Percentiles rank a stretch among this genome's conserved stretches.
phyloP scores from a whole-genome alignment of 495 filamentous ascomycete species.

The Aspergillus mulundensis region DNA sequence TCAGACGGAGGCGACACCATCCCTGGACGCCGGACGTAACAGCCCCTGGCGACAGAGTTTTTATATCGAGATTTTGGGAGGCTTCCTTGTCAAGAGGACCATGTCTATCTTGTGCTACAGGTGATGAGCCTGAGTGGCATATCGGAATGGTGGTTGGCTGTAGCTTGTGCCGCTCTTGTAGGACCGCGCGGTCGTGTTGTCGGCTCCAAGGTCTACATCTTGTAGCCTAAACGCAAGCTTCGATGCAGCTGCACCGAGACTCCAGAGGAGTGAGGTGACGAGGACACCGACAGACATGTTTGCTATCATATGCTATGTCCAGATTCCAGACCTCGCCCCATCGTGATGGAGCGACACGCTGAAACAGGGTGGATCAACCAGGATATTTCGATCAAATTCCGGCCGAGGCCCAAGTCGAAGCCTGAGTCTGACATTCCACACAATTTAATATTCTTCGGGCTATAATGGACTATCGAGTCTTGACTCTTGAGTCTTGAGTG shows the following conservation, averaged over 20 bases:
- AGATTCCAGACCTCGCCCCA: neutral
- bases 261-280: neutral
- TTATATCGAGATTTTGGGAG: neutral
- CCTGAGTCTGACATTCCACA: neutral
- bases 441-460: neutral
- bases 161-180: neutral
- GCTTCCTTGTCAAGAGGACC: neutral
- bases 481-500: neutral
- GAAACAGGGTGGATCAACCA: slow-evolving; percentile 6
- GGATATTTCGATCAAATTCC: neutral
- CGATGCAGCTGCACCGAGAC: neutral
- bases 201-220: neutral
- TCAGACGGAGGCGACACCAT: neutral
- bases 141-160: neutral
- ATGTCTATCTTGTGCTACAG: neutral
- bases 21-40: neutral
- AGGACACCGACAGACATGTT: neutral
- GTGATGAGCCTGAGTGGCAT: neutral
- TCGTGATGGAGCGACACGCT: neutral
- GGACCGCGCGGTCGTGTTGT: neutral
- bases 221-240: neutral
- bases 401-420: neutral
- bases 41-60: neutral
- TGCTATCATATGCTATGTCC: no score
- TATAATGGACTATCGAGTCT: neutral